These are phyloP conservation scores for Chloris gayana DNA, from an alignment of 176 grass and related monocot species.

Conservation along the genomic window DNA sequence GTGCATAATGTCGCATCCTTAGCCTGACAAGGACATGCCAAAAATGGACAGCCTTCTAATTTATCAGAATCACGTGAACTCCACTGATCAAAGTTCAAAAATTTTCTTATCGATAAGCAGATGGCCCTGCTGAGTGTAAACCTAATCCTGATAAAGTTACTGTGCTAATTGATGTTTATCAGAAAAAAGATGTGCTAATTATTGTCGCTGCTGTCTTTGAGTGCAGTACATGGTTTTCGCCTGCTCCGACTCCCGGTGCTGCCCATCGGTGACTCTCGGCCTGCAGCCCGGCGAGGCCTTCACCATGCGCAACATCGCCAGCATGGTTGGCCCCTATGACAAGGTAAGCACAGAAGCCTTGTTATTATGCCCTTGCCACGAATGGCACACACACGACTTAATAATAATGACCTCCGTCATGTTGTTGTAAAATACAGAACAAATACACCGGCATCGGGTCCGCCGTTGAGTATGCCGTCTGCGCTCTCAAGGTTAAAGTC, in stretches of 20 bases:
- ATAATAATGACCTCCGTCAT: neutral
- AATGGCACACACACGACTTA: neutral
- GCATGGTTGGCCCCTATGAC: conserved; percentile 71
- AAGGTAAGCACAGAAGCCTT: conserved; percentile 37
- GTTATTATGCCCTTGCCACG: neutral
- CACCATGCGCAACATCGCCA: conserved; percentile 86
- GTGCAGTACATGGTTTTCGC: conserved; percentile 98
- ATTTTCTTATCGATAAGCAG: conserved; percentile 32
- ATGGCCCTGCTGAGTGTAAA: too few relatives aligned
- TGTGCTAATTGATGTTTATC: neutral
- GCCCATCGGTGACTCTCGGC: conserved; percentile 86
- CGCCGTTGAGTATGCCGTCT: conserved; percentile 83
- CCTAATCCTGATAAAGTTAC: neutral
- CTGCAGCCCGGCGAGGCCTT: conserved; percentile 93
- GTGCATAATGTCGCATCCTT: conserved; percentile 7
- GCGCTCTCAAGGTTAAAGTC: conserved; percentile 75
- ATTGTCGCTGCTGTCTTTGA: neutral
- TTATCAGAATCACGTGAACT: neutral
- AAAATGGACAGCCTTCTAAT: too few relatives aligned
- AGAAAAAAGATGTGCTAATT: neutral
- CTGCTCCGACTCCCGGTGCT: conserved; percentile 84
- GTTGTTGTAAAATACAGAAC: conserved; percentile 44
- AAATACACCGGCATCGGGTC: conserved; percentile 64
- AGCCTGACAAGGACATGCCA: neutral
- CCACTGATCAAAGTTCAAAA: neutral